Evolutionary conservation across 805 yeast genomes (phyloP).

Genomic region (Cyberlindnera euphorbiiphila): DNA sequence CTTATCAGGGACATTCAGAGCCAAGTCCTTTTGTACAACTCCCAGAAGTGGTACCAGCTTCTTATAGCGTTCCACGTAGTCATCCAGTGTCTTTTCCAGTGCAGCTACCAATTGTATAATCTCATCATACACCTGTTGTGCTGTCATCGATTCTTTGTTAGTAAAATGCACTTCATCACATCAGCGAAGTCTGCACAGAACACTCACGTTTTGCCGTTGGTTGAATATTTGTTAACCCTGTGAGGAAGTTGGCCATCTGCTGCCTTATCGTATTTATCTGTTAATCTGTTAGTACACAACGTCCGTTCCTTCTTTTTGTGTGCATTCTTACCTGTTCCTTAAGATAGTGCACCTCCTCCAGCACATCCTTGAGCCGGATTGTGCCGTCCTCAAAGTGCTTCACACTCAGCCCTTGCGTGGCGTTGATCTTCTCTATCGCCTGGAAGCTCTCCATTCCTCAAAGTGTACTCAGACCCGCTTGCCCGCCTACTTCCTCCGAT

Average conservation of each 20-base stretch:
- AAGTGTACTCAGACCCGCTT: no score
- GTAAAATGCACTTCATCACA: no score
- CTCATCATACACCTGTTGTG: slow-evolving; percentile 30
- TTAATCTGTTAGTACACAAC: slow-evolving; percentile 3
- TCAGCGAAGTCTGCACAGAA: no score
- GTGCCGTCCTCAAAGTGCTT: slow-evolving; percentile 41
- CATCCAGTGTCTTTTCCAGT: slow-evolving; percentile 37
- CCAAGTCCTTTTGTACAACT: slow-evolving; percentile 42
- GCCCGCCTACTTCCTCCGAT: no score
- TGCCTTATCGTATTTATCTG: slow-evolving; percentile 33
- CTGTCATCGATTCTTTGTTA: slow-evolving; percentile 9
- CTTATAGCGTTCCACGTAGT: slow-evolving; percentile 44
- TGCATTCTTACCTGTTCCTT: slow-evolving; percentile 30
- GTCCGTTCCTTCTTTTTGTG: no score
- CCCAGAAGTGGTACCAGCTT: slow-evolving; percentile 44
- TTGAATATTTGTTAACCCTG: slow-evolving; percentile 39
- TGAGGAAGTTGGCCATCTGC: slow-evolving; percentile 36
- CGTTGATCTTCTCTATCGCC: slow-evolving; percentile 28
- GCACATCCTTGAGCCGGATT: slow-evolving; percentile 31
- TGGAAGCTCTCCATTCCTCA: slow-evolving; percentile 27
- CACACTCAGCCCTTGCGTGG: slow-evolving; percentile 25
- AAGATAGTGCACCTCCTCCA: slow-evolving; percentile 35
- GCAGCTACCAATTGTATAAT: slow-evolving; percentile 31
- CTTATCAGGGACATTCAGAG: slow-evolving; percentile 53
- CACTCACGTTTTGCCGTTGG: slow-evolving; percentile 26